A percentile compares a stretch with the other conserved stretches of the same genome.
These are phyloP conservation scores for Microbotryum lychnidis-dioicae DNA, from an alignment of 1,284 basidiomycete species.

Conservation along the genomic window DNA sequence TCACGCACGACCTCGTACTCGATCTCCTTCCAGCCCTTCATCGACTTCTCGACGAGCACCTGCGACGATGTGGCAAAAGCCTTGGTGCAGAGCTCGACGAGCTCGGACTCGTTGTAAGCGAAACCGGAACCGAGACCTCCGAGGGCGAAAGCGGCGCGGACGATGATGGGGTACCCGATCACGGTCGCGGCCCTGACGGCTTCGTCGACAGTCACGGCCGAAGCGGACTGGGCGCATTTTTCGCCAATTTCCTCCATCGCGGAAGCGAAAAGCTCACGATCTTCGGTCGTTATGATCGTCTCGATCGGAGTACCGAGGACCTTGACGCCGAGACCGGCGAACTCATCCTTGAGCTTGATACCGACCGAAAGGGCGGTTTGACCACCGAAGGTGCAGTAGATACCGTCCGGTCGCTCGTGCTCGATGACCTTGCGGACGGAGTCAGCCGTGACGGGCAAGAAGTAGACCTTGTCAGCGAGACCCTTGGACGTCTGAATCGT, in stretches of 20 bases:
- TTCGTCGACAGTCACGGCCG: slow-evolving; percentile 72
- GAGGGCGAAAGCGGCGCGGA: slow-evolving; percentile 95
- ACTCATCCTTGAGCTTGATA: slow-evolving; percentile 95
- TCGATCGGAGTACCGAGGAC: slow-evolving; percentile 95
- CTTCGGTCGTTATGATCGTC: slow-evolving; percentile 95
- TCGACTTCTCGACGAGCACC: slow-evolving; percentile 92
- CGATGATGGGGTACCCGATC: slow-evolving; percentile 96
- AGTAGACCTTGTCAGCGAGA: slow-evolving; percentile 98
- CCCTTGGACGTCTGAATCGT: slow-evolving; percentile 95
- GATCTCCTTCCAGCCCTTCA: slow-evolving; percentile 99
- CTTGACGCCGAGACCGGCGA: slow-evolving; percentile 73
- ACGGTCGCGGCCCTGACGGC: slow-evolving; percentile 70
- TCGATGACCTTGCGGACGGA: slow-evolving; percentile 97
- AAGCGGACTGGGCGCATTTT: slow-evolving; percentile 79
- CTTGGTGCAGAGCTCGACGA: slow-evolving; percentile 88
- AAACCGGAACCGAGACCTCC: slow-evolving; percentile 98
- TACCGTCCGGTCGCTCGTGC: slow-evolving; percentile 96
- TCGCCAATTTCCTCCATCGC: slow-evolving; percentile 97
- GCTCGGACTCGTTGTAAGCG: slow-evolving; percentile 87
- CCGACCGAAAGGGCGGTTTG: slow-evolving; percentile 97
- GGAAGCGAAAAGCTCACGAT: slow-evolving; percentile 83
- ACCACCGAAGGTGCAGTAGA: slow-evolving; percentile 97
- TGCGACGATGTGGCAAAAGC: slow-evolving; percentile 86
- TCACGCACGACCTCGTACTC: slow-evolving; percentile 99
- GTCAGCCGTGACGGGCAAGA: slow-evolving; percentile 94